Base-by-base conservation (phyloP, 169 alveolate species). In the Theileria sp. region DNA sequence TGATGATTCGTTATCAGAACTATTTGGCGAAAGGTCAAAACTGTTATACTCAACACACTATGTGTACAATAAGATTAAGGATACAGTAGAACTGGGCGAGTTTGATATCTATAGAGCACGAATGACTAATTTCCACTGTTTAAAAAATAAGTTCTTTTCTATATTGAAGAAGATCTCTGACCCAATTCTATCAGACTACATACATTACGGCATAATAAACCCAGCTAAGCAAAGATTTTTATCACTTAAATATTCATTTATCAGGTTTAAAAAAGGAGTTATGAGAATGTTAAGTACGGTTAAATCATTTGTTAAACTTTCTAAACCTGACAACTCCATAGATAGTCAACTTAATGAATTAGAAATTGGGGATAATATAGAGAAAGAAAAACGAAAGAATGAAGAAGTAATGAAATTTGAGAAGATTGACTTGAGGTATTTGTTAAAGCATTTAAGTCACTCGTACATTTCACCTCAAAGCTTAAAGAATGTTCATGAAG, bases 31-130 rank as follows among this genome's bases (percentile, higher is more conserved):
- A 21, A 64, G 72, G 32, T n/a, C 72, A 26, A 64, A 21, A 32
- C n/a, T 64, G 6, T 15, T 64, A 64, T 26, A 7, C 49, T 64
- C 72, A 26, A 17, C 28, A 13, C 34, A 64, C 50, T n/a, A 64
- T 21, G 38, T 64, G 12, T 64, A 64, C 32, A 64, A 64, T n/a
- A 64, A 64, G 50, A 6, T 21, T n/a, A 64, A 64, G 50, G 23
- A 15, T 3, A 15, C 6, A 0, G 72, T 64, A 38, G 72, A 64
- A 15, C 25, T n/a, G 50, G 25, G 38, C 12, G 50, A 64, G 6
- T 64, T 64, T 64, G 25, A 64, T 26, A 64, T 64, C 21, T 64
- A 64, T 7, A 64, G 50, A 64, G 36, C 34, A 26, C 34, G 72
- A 64, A 64, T 64, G 72, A 38, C 21, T n/a, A n/a, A 64, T 38